A percentile compares a stretch with the other conserved stretches of the same genome.
Conservation (phyloP, 805 yeast genomes). For the Diddensiella transvaalensis region DNA sequence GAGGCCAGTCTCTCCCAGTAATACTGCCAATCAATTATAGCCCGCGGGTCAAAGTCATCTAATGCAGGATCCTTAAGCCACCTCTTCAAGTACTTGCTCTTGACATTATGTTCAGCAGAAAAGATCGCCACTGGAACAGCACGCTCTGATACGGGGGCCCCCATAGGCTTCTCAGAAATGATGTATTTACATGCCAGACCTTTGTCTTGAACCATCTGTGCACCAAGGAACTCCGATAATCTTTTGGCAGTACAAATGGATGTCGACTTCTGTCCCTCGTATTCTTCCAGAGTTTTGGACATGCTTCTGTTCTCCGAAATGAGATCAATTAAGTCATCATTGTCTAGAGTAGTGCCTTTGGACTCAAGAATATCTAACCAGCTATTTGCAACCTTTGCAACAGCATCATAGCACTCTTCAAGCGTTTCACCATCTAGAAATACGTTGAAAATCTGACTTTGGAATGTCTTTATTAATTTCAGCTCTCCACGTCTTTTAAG, state of each 20-base stretch:
- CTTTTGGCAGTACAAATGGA: constrained; percentile 94
- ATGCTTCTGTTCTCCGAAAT: constrained; percentile 95
- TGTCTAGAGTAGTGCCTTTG: constrained; percentile 81
- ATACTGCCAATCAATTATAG: constrained; percentile 89
- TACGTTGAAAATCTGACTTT: constrained; percentile 86
- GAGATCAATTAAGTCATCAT: constrained; percentile 87
- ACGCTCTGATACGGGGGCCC: constrained; percentile 90
- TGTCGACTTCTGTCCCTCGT: constrained; percentile 86
- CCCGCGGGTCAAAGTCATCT: constrained; percentile 80
- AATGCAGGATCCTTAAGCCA: constrained; percentile 83
- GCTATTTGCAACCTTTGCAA: constrained; percentile 87
- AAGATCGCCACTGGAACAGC: constrained; percentile 96
- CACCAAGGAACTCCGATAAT: constrained; percentile 91
- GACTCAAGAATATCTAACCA: constrained; percentile 94
- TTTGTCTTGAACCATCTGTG: constrained; percentile 93
- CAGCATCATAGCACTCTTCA: constrained; percentile 79
- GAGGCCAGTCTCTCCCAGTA: constrained; percentile 88
- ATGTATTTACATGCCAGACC: constrained; percentile 94
- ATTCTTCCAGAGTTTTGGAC: constrained; percentile 88
- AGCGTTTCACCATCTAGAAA: constrained; percentile 82
- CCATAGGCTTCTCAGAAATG: constrained; percentile 76
- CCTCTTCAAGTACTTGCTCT: constrained; percentile 65
- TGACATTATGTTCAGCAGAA: constrained; percentile 71
- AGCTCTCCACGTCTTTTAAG: constrained; percentile 95
- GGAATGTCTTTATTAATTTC: constrained; percentile 89